These are phyloP conservation scores for Myriosclerotinia duriaeana DNA, from an alignment of 2,329 filamentous ascomycete species.

Conservation along the genomic window DNA sequence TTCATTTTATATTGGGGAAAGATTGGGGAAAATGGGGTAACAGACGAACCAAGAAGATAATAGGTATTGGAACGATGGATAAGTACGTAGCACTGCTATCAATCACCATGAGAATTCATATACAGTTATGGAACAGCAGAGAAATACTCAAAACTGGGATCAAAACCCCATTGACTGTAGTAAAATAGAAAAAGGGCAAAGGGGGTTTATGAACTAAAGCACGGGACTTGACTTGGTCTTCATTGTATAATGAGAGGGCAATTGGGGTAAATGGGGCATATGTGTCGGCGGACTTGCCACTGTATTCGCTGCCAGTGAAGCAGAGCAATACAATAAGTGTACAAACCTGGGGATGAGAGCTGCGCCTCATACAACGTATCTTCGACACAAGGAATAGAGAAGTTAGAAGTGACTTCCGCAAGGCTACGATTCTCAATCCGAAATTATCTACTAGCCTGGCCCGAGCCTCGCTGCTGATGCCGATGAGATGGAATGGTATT, in stretches of 20 bases:
- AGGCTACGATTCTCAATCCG: not conserved
- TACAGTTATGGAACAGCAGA: not conserved
- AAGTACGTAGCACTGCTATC: not conserved
- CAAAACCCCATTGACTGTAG: not conserved
- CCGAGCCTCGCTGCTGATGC: not conserved
- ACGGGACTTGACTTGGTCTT: not conserved
- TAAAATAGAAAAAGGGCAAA: not conserved
- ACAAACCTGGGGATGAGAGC: not conserved
- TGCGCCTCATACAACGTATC: not conserved
- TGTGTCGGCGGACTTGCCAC: not conserved
- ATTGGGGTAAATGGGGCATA: not conserved
- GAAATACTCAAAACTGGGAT: not conserved
- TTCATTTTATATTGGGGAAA: not conserved
- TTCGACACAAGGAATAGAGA: not conserved
- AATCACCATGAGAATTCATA: not conserved
- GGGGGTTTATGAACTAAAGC: not conserved
- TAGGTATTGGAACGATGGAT: not conserved
- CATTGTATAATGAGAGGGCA: not conserved
- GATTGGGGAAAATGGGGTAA: not conserved
- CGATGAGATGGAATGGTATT: not conserved
- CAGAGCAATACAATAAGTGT: not conserved
- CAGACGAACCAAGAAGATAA: not conserved
- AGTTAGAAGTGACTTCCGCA: not conserved
- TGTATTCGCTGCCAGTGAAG: not conserved
- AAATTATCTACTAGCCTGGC: too few species aligned